These are phyloP conservation scores for Yamadazyma kitorensis DNA, from an alignment of 805 yeast genomes.

Conservation along the genomic window DNA sequence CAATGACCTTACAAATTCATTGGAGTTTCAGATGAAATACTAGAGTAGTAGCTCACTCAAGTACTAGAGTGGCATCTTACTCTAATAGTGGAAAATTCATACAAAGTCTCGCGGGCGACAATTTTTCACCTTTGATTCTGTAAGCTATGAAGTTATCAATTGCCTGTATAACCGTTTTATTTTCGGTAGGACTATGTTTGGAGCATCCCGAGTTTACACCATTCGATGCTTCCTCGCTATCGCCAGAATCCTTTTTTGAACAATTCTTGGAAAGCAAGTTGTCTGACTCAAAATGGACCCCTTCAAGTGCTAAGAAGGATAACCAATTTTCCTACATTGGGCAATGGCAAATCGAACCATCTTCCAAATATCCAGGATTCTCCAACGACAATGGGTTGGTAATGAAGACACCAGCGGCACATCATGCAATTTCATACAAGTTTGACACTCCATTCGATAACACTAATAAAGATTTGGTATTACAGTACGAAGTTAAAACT, in stretches of 20 bases:
- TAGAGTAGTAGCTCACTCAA: too few species aligned
- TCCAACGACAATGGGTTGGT: slow-evolving; percentile 73
- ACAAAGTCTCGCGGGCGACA: too few species aligned
- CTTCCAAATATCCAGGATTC: slow-evolving; percentile 52
- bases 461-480: slow-evolving; percentile 62
- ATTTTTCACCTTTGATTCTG: too few species aligned
- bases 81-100: too few species aligned
- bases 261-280: slow-evolving; percentile 44
- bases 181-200: too few species aligned
- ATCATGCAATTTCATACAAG: slow-evolving; percentile 73
- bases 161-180: too few species aligned
- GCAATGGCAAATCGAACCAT: slow-evolving; percentile 66
- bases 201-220: slow-evolving; percentile 24
- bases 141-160: too few species aligned
- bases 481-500: slow-evolving; percentile 86
- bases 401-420: slow-evolving; percentile 70
- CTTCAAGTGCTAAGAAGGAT: slow-evolving; percentile 54
- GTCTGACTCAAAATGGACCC: slow-evolving; percentile 35
- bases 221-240: slow-evolving; percentile 32
- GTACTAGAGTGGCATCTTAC: too few species aligned
- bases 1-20: too few species aligned
- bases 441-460: slow-evolving; percentile 59
- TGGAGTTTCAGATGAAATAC: too few species aligned
- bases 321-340: slow-evolving; percentile 65
- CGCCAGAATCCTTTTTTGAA: slow-evolving; percentile 56